Evolutionary conservation across 2,329 filamentous ascomycete species (phyloP).

Genomic region (Aspergillus fructus): DNA sequence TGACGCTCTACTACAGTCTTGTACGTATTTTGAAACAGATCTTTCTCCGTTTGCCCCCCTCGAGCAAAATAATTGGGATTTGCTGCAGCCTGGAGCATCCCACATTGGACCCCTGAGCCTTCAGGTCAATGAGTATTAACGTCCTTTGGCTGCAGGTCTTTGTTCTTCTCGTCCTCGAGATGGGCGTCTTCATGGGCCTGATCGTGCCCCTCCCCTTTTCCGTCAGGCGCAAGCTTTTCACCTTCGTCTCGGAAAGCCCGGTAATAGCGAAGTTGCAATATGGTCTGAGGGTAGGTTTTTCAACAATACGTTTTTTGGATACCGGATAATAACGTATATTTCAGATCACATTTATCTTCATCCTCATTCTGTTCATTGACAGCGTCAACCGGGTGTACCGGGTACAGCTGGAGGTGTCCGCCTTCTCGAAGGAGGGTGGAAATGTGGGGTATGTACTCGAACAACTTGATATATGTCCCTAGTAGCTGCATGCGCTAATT

Average conservation of each 20-base stretch:
- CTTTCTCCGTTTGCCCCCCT: background rate
- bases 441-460: conserved; percentile 50
- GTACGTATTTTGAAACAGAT: conserved; percentile 44
- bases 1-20: conserved; percentile 70
- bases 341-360: conserved; percentile 96
- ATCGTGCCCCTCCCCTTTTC: conserved; percentile 83
- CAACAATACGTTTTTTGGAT: background rate
- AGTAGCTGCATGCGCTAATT: conserved; percentile 7
- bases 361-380: conserved; percentile 95
- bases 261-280: conserved; percentile 91
- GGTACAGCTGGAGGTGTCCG: conserved; percentile 82
- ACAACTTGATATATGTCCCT: background rate
- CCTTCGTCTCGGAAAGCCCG: conserved; percentile 90
- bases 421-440: conserved; percentile 63
- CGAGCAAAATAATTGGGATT: conserved; percentile 4
- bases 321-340: conserved; percentile 3
- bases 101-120: conserved; percentile 3
- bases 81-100: conserved; percentile 24
- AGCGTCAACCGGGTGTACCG: conserved; percentile 95
- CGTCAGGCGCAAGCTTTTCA: conserved; percentile 82
- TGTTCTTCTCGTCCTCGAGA: conserved; percentile 50
- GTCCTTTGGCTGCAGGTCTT: conserved; percentile 42
- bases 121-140: conserved; percentile 1
- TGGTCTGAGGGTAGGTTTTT: conserved; percentile 71
- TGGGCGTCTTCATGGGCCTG: conserved; percentile 50